Conservation (phyloP, 2,329 filamentous ascomycete genomes). For the Aspergillus sp. region DNA sequence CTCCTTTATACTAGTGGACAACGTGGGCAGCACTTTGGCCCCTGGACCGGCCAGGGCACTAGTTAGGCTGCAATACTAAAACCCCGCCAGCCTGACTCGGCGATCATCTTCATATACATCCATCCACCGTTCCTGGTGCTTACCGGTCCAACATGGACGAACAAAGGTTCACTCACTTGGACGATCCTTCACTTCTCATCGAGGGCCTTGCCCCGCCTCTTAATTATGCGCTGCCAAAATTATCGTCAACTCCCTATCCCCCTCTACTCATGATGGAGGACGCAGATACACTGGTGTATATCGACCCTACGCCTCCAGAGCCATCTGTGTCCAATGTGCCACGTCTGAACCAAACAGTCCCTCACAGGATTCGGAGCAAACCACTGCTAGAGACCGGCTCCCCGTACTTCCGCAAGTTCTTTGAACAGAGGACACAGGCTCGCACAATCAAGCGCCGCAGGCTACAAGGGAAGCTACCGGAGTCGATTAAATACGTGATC, state of each 20-base stretch:
- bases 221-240: too few species aligned
- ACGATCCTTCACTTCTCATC: too few species aligned
- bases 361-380: slow-evolving; percentile 33
- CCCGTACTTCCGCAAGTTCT: slow-evolving; percentile 27
- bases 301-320: slow-evolving; percentile 26
- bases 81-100: too few species aligned
- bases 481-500: slow-evolving; percentile 56
- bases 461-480: slow-evolving; percentile 22
- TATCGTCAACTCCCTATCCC: neutral
- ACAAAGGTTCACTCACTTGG: too few species aligned
- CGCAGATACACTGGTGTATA: slow-evolving; percentile 38
- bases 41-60: too few species aligned
- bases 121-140: too few species aligned
- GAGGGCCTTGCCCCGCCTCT: too few species aligned
- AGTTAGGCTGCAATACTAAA: too few species aligned
- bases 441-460: slow-evolving; percentile 30
- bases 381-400: slow-evolving; percentile 30
- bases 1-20: too few species aligned
- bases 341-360: slow-evolving; percentile 17
- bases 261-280: slow-evolving; percentile 6
- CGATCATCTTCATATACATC: too few species aligned
- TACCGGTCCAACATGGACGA: too few species aligned
- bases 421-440: slow-evolving; percentile 26
- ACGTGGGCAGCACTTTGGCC: too few species aligned
- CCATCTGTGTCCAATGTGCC: slow-evolving; percentile 12